Percentiles rank a stretch among this genome's conserved stretches.
These are phyloP conservation scores for Penicillium oxalicum DNA, from an alignment of 2,329 filamentous ascomycete species.

Conservation along the genomic window DNA sequence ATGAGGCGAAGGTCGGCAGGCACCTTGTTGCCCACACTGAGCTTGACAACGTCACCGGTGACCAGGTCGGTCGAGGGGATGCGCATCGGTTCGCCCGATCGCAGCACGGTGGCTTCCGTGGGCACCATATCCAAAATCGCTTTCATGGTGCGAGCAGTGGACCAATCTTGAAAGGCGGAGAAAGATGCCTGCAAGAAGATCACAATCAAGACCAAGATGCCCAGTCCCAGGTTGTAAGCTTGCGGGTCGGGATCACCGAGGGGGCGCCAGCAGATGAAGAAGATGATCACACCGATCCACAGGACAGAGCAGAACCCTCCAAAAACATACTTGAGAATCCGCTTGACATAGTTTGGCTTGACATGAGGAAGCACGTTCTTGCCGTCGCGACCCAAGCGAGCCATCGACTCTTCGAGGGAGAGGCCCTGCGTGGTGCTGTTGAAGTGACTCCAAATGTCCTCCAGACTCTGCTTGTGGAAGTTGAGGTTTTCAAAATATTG, in stretches of 20 bases:
- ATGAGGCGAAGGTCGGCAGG: constrained; percentile 68
- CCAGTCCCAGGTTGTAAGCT: neutral
- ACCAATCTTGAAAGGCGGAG: constrained; percentile 2
- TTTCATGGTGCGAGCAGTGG: constrained; percentile 2
- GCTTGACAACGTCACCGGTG: neutral
- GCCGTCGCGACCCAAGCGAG: neutral
- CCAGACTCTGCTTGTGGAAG: neutral
- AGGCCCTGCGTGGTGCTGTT: neutral
- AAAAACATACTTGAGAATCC: constrained; percentile 1
- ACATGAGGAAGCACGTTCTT: constrained; percentile 1
- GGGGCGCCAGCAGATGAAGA: constrained; percentile 4
- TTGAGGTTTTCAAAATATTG: neutral
- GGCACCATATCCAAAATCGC: neutral
- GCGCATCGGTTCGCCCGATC: neutral
- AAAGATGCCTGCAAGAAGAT: constrained; percentile 1
- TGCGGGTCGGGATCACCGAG: neutral
- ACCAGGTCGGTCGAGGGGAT: neutral
- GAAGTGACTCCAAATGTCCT: neutral
- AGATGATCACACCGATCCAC: constrained; percentile 3
- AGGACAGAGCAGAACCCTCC: constrained; percentile 1
- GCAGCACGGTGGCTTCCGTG: neutral
- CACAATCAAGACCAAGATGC: neutral
- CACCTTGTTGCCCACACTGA: neutral
- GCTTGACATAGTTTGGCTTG: neutral
- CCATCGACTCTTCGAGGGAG: neutral